phyloP scores from a whole-genome alignment of 2,329 filamentous ascomycete species.

The Aspergillus persii region DNA sequence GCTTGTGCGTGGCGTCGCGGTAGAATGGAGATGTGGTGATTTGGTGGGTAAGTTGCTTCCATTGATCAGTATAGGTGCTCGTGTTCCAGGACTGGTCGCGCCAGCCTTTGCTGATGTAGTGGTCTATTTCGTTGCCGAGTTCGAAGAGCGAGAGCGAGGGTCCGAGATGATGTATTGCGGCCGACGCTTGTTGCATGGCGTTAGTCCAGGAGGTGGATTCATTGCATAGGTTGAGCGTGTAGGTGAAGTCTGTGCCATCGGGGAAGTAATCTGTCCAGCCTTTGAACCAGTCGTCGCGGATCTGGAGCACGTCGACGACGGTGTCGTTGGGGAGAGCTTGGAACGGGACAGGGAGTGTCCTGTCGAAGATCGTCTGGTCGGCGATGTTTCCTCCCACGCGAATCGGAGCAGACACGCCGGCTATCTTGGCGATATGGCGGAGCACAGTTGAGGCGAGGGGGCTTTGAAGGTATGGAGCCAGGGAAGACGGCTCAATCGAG shows the following conservation, averaged over 20 bases:
- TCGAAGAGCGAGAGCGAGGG: conserved; percentile 2
- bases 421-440: neutral
- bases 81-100: neutral
- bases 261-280: conserved; percentile 9
- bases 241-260: neutral
- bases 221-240: conserved; percentile 7
- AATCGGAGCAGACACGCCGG: neutral
- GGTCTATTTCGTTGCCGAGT: conserved; percentile 9
- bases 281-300: conserved; percentile 4
- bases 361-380: conserved; percentile 7
- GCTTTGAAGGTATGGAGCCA: conserved; percentile 2
- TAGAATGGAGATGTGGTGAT: conserved; percentile 4
- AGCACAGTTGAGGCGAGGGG: neutral
- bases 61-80: conserved; percentile 3
- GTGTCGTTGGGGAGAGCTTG: conserved; percentile 5
- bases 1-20: conserved; percentile 1
- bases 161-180: conserved; percentile 5
- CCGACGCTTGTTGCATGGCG: conserved; percentile 5
- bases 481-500: conserved; percentile 6
- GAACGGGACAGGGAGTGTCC: neutral
- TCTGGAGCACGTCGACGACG: neutral
- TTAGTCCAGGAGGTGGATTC: neutral
- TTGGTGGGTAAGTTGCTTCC: conserved; percentile 4
- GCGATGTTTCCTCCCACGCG: conserved; percentile 8
- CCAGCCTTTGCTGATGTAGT: conserved; percentile 11